These are phyloP conservation scores for Pistacia vera DNA, from an alignment of 345 rosid species.

Conservation along the genomic window DNA sequence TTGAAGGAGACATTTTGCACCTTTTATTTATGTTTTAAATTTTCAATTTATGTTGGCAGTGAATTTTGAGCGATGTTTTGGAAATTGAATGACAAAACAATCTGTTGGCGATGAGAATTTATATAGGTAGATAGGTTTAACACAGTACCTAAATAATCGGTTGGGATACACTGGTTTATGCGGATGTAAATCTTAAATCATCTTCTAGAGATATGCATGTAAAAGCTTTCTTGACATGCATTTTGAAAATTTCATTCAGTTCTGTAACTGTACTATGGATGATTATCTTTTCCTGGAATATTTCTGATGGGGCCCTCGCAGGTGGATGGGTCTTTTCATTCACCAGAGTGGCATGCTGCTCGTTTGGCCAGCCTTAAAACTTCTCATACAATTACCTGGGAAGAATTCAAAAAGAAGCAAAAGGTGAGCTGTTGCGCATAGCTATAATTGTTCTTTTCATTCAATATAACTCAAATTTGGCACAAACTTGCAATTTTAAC, in stretches of 20 bases:
- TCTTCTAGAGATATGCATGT: too few relatives aligned
- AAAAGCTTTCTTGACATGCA: too few relatives aligned
- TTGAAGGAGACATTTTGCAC: background rate
- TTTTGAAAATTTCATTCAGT: too few relatives aligned
- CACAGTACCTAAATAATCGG: background rate
- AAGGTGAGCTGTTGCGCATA: slow-evolving; percentile 49
- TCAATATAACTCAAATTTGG: background rate
- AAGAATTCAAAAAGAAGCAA: slow-evolving; percentile 85
- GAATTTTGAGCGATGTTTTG: background rate
- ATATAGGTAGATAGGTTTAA: background rate
- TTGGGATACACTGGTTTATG: background rate
- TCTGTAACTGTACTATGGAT: slow-evolving; percentile 3
- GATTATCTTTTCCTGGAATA: slow-evolving; percentile 36
- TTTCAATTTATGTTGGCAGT: background rate
- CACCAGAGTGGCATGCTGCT: slow-evolving; percentile 99
- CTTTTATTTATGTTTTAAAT: too few relatives aligned
- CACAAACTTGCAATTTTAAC: background rate
- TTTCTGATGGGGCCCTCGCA: slow-evolving; percentile 96
- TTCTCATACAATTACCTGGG: slow-evolving; percentile 93
- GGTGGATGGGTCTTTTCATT: slow-evolving; percentile 99
- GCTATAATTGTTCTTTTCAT: background rate
- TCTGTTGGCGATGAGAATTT: too few relatives aligned
- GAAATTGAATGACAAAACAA: background rate
- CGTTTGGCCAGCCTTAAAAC: slow-evolving; percentile 98
- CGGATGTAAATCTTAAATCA: background rate